Percentiles rank a stretch among this genome's conserved stretches.
phyloP scores from a whole-genome alignment of 2,329 filamentous ascomycete genomes.

The Diaporthe amygdali region DNA sequence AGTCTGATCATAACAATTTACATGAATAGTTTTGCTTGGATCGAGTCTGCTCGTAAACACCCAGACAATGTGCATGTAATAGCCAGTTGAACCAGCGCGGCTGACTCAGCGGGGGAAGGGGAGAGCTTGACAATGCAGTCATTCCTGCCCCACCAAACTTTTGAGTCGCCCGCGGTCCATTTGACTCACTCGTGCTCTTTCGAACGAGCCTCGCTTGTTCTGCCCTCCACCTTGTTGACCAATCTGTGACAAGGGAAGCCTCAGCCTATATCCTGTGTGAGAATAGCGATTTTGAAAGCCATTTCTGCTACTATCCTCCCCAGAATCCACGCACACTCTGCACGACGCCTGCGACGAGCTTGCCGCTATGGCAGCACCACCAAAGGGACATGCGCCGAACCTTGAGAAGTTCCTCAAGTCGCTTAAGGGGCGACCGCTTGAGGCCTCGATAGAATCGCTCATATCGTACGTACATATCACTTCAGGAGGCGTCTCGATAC shows the following conservation, averaged over 20 bases:
- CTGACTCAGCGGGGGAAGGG: neutral
- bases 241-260: neutral
- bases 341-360: neutral
- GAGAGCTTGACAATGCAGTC: neutral
- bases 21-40: neutral
- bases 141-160: slow-evolving; percentile 13
- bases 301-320: neutral
- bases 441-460: slow-evolving; percentile 82
- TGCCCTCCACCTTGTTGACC: neutral
- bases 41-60: neutral
- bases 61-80: too few relatives aligned
- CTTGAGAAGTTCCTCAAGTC: slow-evolving; percentile 80
- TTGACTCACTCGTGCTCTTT: slow-evolving; percentile 6
- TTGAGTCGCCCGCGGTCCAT: neutral
- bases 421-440: slow-evolving; percentile 75
- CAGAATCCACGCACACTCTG: neutral
- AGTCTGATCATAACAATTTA: too few relatives aligned
- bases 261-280: neutral
- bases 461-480: slow-evolving; percentile 67
- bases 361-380: slow-evolving; percentile 60
- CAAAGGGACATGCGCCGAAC: slow-evolving; percentile 69
- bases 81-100: too few relatives aligned
- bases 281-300: neutral
- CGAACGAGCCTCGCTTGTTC: neutral
- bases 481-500: slow-evolving; percentile 9